Conservation (phyloP, 768 basidiomycete genomes). For the Dictyophora rubrovolvata region DNA sequence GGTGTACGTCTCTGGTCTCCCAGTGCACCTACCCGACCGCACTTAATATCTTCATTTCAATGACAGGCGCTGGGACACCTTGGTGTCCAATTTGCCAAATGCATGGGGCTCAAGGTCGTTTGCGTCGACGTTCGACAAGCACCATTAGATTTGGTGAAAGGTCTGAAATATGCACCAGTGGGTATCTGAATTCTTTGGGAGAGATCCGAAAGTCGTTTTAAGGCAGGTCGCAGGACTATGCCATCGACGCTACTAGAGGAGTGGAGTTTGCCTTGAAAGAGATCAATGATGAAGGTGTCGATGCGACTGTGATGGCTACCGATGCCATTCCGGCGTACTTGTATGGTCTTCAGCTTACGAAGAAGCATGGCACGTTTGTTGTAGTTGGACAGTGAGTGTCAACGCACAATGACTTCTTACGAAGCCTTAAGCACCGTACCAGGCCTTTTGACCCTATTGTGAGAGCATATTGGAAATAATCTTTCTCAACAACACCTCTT, state of each 20-base stretch:
- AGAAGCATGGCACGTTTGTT: slow-evolving; percentile 3
- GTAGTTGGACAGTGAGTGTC: slow-evolving; percentile 5
- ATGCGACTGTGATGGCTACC: slow-evolving; percentile 3
- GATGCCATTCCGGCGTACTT: slow-evolving; percentile 2
- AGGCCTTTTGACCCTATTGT: slow-evolving; percentile 6
- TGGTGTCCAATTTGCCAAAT: slow-evolving; percentile 6
- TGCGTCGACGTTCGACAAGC: slow-evolving; percentile 5
- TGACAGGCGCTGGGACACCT: slow-evolving; percentile 4
- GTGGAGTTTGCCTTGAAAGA: slow-evolving; percentile 2
- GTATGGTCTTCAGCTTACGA: background rate
- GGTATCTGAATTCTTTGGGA: background rate
- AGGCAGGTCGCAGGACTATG: background rate
- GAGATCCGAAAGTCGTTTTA: background rate
- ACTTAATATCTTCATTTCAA: background rate
- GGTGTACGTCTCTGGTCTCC: background rate
- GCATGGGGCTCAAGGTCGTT: slow-evolving; percentile 4
- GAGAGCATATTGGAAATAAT: background rate
- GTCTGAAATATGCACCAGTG: slow-evolving; percentile 5
- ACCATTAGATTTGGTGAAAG: slow-evolving; percentile 3
- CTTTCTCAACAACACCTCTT: background rate
- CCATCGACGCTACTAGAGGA: slow-evolving; percentile 4
- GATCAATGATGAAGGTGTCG: background rate
- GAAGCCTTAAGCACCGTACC: background rate
- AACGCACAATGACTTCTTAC: background rate
- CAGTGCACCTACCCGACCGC: background rate